These are phyloP conservation scores for Aspergillus aculeatus DNA, from an alignment of 2,329 filamentous ascomycete species.

Conservation along the genomic window DNA sequence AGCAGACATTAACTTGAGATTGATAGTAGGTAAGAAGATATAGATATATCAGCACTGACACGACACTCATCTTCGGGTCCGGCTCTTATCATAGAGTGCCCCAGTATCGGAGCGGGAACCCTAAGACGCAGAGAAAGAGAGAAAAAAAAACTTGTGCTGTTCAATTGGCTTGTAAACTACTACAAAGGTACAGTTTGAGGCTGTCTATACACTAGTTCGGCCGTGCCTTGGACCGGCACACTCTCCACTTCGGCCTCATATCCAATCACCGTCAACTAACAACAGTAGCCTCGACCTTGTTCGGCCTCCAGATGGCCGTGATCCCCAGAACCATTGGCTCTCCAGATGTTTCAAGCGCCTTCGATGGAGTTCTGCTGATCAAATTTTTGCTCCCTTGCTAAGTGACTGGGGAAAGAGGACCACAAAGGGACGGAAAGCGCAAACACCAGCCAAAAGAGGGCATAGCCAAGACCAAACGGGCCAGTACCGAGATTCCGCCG, in stretches of 20 bases:
- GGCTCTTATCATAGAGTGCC: no score
- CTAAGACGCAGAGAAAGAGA: neutral
- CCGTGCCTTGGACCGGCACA: neutral
- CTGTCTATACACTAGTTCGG: neutral
- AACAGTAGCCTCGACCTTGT: neutral
- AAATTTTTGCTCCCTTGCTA: neutral
- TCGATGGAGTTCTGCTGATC: neutral
- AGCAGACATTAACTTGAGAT: no score
- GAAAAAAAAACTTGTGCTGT: neutral
- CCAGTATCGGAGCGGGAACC: neutral
- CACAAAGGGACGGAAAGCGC: neutral
- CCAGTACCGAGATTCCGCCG: neutral
- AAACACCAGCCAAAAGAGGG: neutral
- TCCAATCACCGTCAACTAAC: neutral
- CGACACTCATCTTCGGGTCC: neutral
- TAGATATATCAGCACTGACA: neutral
- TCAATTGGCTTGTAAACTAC: neutral
- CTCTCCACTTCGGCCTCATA: neutral
- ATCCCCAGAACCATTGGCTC: conserved; percentile 20
- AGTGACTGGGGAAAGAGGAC: neutral
- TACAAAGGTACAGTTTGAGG: neutral
- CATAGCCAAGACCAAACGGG: neutral
- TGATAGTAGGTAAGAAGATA: no score
- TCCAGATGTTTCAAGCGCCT: conserved; percentile 43
- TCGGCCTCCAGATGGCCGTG: neutral